phyloP scores from a whole-genome alignment of 257 asterid genomes.

The Capsicum chinense region DNA sequence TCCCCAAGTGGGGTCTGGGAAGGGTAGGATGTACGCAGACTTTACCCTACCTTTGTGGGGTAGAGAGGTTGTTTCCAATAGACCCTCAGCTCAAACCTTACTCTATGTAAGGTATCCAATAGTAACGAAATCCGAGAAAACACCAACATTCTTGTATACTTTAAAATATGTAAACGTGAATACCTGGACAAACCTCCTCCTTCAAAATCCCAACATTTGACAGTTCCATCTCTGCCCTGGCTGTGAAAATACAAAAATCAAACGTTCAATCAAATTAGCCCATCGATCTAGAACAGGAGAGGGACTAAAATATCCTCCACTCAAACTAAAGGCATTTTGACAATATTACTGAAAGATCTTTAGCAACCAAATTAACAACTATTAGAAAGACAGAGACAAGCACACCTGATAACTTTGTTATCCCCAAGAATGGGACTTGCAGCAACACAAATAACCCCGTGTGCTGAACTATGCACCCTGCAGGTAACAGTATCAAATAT shows the following conservation, averaged over 20 bases:
- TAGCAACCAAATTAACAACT: not conserved
- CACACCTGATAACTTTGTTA: constrained; percentile 60
- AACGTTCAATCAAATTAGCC: constrained; percentile 23
- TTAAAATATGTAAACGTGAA: constrained; percentile 18
- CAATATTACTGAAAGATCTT: not conserved
- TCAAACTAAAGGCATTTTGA: not conserved
- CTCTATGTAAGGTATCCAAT: not conserved
- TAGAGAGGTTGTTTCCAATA: too few species aligned
- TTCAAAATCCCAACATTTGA: constrained; percentile 84
- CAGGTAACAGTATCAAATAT: not conserved
- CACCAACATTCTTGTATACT: not conserved
- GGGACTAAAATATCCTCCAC: not conserved
- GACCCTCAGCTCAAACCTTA: too few species aligned
- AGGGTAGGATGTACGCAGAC: too few species aligned
- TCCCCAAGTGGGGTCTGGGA: too few species aligned
- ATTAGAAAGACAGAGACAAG: not conserved
- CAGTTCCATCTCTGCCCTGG: constrained; percentile 94
- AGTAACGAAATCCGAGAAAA: not conserved
- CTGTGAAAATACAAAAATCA: constrained; percentile 32
- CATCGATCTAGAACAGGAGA: not conserved
- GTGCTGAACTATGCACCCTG: constrained; percentile 91
- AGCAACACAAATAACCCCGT: constrained; percentile 73
- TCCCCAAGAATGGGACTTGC: constrained; percentile 57
- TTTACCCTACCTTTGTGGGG: too few species aligned
- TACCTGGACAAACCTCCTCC: constrained; percentile 70